phyloP scores from a whole-genome alignment of 2,329 filamentous ascomycete species.

The Pseudogymnoascus sp. region DNA sequence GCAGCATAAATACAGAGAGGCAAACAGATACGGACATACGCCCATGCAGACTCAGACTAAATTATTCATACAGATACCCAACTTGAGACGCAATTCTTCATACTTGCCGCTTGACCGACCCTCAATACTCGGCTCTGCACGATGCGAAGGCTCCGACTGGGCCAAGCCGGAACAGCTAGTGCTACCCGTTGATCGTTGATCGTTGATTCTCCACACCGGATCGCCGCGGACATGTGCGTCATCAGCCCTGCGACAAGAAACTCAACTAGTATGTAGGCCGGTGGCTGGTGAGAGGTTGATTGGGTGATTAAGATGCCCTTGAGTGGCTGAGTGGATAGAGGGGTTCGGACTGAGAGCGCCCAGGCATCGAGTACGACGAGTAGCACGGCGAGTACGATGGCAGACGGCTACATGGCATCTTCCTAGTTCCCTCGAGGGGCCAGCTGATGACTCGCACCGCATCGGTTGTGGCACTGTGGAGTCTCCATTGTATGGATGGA shows the following conservation, averaged over 20 bases:
- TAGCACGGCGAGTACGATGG: not conserved
- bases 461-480: not conserved
- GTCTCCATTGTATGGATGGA: not conserved
- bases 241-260: not conserved
- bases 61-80: not conserved
- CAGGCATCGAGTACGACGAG: not conserved
- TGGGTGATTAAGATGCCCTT: not conserved
- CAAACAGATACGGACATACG: not conserved
- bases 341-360: not conserved
- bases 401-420: not conserved
- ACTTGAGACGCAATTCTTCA: not conserved
- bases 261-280: not conserved
- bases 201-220: not conserved
- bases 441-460: conserved; percentile 4
- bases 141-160: not conserved
- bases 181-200: not conserved
- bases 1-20: not conserved
- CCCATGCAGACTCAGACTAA: not conserved
- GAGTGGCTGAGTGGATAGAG: not conserved
- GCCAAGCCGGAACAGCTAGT: not conserved
- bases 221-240: not conserved
- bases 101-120: not conserved
- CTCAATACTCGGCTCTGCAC: not conserved
- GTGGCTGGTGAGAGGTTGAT: not conserved
- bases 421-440: not conserved